Evolutionary conservation across 805 yeast genomes (phyloP), one percentile per base, ranked within the genome.

Genomic region (Sugiyamaella marilandica): DNA sequence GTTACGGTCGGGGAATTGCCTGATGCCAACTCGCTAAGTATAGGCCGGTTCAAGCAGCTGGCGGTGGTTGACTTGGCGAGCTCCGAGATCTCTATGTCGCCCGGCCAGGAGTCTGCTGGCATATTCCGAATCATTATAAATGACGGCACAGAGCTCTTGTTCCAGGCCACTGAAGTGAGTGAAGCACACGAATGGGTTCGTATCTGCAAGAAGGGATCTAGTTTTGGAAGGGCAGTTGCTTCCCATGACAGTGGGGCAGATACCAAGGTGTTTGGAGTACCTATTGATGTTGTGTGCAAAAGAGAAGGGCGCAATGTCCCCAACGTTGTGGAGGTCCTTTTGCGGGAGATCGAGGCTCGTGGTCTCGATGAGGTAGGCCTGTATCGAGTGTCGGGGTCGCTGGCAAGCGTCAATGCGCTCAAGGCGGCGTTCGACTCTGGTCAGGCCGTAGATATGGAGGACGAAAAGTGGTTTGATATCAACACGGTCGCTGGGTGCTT

Each of bases 331-430:
- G 81, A 77, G 34, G 76, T 77, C 52, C 70, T 92, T 43, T 74
- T 90, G 59, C 76, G 76, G 45, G 94, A 85, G 59, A 86, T 92
- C 58, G 98, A 92, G 67, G 70, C 74, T n/a, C 80, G 91, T 50
- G 97, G 98, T 0, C 66, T 92, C 29, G 90, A 88, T 59, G 97
- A 91, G 65, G 87, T 88, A 50, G 98, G 98, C 14, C 74, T 92
- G 11, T 92, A 92, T 67, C 81, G 98, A 66, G 74, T 81, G 33
- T 81, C 85, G 1, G 86, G 85, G 3, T 80, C 85, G 8, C 73
- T 79, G 36, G 83, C 82, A 7, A 77, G 81, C 47, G 80, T 81
- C 44, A 77, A 80, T 49, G 70, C 76, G 4, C 67, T 81, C 55
- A 80, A 77, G 60, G 71, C 69, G 34, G 79, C 81, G 11, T 81